These are phyloP conservation scores for Monosporozyma siamensis DNA, from an alignment of 805 yeast genomes.

Conservation along the genomic window DNA sequence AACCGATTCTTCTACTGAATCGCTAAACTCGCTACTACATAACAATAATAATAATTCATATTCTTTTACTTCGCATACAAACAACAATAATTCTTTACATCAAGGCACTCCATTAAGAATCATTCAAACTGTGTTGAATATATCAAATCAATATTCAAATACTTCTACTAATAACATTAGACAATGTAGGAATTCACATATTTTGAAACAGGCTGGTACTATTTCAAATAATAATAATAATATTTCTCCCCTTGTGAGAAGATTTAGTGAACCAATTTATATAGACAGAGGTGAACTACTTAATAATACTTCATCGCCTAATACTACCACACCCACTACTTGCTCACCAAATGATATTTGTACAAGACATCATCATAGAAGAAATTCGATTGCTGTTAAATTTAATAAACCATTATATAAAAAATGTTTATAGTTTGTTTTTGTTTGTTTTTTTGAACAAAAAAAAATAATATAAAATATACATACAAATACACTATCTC, in stretches of 20 bases:
- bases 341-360: constrained; percentile 13
- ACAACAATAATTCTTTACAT: background rate
- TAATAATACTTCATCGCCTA: background rate
- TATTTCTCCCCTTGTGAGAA: background rate
- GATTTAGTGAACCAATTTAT: constrained; percentile 3
- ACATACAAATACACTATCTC: background rate
- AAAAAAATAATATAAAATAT: no score
- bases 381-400: constrained; percentile 24
- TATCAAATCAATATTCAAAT: background rate
- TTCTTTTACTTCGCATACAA: background rate
- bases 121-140: constrained; percentile 2
- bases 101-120: background rate
- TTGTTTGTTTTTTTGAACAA: background rate
- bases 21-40: background rate
- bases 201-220: no score
- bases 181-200: no score
- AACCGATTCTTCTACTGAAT: background rate
- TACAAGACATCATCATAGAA: constrained; percentile 28
- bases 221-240: background rate
- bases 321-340: constrained; percentile 4
- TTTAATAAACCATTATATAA: constrained; percentile 10
- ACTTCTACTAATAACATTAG: background rate
- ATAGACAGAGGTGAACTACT: background rate
- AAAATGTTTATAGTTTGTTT: background rate
- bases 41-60: background rate